Percentiles rank a stretch among this genome's conserved stretches.
These are phyloP conservation scores for Austroboletus novae-zelandiae DNA, from an alignment of 1,284 basidiomycete genomes.

Conservation along the genomic window DNA sequence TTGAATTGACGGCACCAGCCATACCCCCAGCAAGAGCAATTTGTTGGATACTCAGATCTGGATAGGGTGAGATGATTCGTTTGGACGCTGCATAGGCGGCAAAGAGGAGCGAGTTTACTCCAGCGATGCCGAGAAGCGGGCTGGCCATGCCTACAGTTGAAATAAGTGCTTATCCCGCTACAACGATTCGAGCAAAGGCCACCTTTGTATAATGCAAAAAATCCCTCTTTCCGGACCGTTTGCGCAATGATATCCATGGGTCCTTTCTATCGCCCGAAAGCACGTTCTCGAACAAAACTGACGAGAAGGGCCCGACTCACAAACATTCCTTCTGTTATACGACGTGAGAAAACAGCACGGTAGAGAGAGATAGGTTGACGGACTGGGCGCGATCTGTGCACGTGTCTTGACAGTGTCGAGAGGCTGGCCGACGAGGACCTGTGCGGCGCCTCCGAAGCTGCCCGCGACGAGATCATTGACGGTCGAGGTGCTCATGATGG, in stretches of 20 bases:
- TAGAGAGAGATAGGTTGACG: conserved; percentile 18
- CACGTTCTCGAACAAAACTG: background rate
- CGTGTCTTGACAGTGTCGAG: conserved; percentile 86
- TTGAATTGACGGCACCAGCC: conserved; percentile 87
- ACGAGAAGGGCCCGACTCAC: conserved; percentile 44
- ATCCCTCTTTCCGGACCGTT: conserved; percentile 84
- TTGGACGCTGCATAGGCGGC: conserved; percentile 84
- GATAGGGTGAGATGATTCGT: conserved; percentile 85
- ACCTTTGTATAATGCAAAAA: conserved; percentile 93
- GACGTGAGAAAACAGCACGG: background rate
- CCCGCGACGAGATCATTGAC: conserved; percentile 76
- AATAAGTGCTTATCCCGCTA: background rate
- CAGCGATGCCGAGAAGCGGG: conserved; percentile 91
- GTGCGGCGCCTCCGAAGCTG: conserved; percentile 74
- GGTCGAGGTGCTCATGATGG: conserved; percentile 38
- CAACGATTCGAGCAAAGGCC: conserved; percentile 4
- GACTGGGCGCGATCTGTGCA: conserved; percentile 77
- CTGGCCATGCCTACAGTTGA: conserved; percentile 78
- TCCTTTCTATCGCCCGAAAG: conserved; percentile 60
- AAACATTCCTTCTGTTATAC: conserved; percentile 70
- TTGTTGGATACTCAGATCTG: conserved; percentile 75
- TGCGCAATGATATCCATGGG: conserved; percentile 85
- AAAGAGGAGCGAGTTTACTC: conserved; percentile 94
- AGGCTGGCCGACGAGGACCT: conserved; percentile 85
- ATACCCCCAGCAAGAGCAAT: conserved; percentile 85